Conservation (phyloP, 148 eudicot genomes). For the Rhododendron henanense region DNA sequence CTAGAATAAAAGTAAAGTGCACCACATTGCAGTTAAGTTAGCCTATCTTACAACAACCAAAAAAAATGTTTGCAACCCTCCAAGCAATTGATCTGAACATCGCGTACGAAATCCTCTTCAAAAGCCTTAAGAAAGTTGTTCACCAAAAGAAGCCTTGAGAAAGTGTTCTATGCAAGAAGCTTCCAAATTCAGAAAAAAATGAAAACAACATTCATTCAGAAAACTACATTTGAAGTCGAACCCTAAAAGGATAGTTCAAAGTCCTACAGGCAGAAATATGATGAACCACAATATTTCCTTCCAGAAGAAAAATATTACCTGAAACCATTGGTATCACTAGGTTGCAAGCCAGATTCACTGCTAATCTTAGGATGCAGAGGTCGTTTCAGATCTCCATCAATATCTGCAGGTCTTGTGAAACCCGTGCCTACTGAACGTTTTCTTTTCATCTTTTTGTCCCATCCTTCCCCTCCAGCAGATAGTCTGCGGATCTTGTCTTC, state of each 20-base stretch:
- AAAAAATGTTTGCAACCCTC: slow-evolving; percentile 4
- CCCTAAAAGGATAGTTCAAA: neutral
- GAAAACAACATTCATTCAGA: neutral
- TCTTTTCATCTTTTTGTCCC: slow-evolving; percentile 92
- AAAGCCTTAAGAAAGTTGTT: neutral
- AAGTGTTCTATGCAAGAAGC: neutral
- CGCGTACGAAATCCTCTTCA: neutral
- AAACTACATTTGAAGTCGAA: neutral
- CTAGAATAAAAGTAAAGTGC: neutral
- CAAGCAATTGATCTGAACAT: slow-evolving; percentile 1
- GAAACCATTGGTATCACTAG: slow-evolving; percentile 53
- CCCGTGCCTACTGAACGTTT: slow-evolving; percentile 75
- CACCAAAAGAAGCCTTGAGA: neutral
- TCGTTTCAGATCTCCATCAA: slow-evolving; percentile 73
- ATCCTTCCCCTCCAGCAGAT: slow-evolving; percentile 85
- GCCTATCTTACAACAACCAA: neutral
- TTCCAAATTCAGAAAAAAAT: neutral
- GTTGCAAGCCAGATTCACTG: slow-evolving; percentile 48
- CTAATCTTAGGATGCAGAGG: slow-evolving; percentile 57
- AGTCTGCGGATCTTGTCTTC: slow-evolving; percentile 74
- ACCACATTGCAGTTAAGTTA: neutral
- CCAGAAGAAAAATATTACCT: slow-evolving; percentile 38
- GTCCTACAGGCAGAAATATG: neutral
- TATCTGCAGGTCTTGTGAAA: slow-evolving; percentile 49
- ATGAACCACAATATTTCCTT: neutral